Evolutionary conservation across 176 grass and related monocot genomes (phyloP).

Genomic region (Ananas comosus): DNA sequence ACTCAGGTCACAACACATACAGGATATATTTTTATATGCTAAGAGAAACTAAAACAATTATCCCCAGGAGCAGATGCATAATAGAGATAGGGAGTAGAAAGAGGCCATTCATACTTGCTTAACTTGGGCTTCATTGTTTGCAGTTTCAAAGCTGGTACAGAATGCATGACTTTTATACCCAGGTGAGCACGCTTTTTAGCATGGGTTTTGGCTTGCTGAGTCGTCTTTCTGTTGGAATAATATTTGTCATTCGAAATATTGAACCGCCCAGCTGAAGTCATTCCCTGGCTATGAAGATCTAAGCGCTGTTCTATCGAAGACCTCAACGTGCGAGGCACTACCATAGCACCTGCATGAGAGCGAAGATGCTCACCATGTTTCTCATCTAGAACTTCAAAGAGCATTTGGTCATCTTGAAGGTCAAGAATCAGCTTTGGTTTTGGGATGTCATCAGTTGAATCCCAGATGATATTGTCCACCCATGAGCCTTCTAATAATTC

Average conservation of each 20-base stretch:
- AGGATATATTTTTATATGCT: background rate
- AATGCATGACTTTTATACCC: constrained; percentile 79
- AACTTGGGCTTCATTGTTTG: constrained; percentile 84
- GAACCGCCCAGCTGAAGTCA: constrained; percentile 44
- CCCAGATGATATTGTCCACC: constrained; percentile 89
- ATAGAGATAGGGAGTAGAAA: background rate
- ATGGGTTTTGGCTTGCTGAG: constrained; percentile 82
- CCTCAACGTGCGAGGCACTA: constrained; percentile 45
- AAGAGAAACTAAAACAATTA: background rate
- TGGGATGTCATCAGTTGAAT: constrained; percentile 38
- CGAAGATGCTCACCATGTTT: constrained; percentile 60
- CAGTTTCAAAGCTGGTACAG: constrained; percentile 79
- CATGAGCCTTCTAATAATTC: constrained; percentile 79
- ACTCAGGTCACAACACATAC: background rate
- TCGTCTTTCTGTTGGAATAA: constrained; percentile 76
- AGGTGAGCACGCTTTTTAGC: constrained; percentile 69
- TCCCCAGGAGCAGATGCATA: background rate
- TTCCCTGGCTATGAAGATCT: constrained; percentile 40
- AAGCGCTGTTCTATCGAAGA: constrained; percentile 47
- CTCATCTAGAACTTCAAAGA: constrained; percentile 88
- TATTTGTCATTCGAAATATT: constrained; percentile 96
- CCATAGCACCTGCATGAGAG: constrained; percentile 84
- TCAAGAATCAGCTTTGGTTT: constrained; percentile 92
- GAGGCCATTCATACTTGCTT: constrained; percentile 49
- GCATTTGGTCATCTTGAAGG: constrained; percentile 92